Conservation (phyloP, 225 moss, liverwort and hornwort genomes). For the Bryum argenteum region DNA sequence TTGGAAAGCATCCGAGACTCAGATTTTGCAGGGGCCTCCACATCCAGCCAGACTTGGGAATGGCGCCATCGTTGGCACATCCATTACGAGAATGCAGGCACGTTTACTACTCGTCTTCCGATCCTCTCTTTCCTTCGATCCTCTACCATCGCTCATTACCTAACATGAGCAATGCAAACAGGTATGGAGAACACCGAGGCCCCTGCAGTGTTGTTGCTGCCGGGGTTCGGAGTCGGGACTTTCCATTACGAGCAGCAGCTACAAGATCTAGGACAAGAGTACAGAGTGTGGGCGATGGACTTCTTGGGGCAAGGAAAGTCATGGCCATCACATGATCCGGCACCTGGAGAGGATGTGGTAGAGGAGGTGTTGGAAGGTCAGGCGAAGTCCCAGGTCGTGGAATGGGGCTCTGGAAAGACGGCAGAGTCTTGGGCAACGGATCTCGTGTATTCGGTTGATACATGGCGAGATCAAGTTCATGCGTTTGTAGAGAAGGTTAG, state of each 20-base stretch:
- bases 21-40: constrained; percentile 43
- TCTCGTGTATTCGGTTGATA: constrained; percentile 61
- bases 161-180: constrained; percentile 19
- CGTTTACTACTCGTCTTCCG: background rate
- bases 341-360: constrained; percentile 40
- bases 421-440: constrained; percentile 50
- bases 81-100: constrained; percentile 60
- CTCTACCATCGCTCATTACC: constrained; percentile 1
- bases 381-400: constrained; percentile 4
- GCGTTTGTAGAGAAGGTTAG: constrained; percentile 50
- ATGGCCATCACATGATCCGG: constrained; percentile 62
- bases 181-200: constrained; percentile 46
- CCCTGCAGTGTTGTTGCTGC: constrained; percentile 50
- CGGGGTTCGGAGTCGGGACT: constrained; percentile 59
- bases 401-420: constrained; percentile 47
- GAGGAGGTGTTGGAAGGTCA: constrained; percentile 37
- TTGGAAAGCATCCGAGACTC: constrained; percentile 30
- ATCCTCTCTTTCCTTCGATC: background rate
- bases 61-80: constrained; percentile 61
- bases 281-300: constrained; percentile 60
- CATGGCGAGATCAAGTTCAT: constrained; percentile 62
- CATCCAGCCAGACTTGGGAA: constrained; percentile 50
- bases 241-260: constrained; percentile 51
- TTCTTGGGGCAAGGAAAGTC: constrained; percentile 61
- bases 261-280: constrained; percentile 53